A percentile compares a stretch with the other conserved stretches of the same genome.
phyloP scores from a whole-genome alignment of 768 basidiomycete species.

The Russula olivacea region DNA sequence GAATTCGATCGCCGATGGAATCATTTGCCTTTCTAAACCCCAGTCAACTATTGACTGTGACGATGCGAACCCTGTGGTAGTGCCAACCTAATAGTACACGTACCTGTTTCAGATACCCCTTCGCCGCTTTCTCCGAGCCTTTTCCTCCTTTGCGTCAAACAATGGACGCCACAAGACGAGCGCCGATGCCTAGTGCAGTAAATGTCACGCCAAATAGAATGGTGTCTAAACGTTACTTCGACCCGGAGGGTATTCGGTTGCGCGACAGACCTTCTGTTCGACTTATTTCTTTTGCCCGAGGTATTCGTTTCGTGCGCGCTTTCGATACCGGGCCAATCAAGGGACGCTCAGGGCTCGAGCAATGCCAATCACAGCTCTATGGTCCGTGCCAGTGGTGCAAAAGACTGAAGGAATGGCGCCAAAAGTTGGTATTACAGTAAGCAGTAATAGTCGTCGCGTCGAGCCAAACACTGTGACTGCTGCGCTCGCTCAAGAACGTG shows the following conservation, averaged over 20 bases:
- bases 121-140: neutral
- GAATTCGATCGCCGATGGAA: neutral
- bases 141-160: slow-evolving; percentile 1
- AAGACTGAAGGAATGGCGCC: neutral
- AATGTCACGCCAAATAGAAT: slow-evolving; percentile 10
- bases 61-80: neutral
- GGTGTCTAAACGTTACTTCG: slow-evolving; percentile 8
- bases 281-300: neutral
- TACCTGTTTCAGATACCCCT: neutral
- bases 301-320: slow-evolving; percentile 11
- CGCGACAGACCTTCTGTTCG: slow-evolving; percentile 4
- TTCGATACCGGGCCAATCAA: slow-evolving; percentile 4
- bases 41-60: neutral
- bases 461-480: neutral
- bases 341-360: neutral
- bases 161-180: slow-evolving; percentile 7
- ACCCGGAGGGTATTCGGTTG: slow-evolving; percentile 20
- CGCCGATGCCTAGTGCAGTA: slow-evolving; percentile 6
- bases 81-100: neutral
- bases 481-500: neutral
- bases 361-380: no score
- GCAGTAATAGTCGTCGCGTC: neutral
- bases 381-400: neutral
- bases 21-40: neutral
- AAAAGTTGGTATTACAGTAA: neutral